Evolutionary conservation across 306 rosid species (phyloP).

Genomic region (Albizia julibrissin): DNA sequence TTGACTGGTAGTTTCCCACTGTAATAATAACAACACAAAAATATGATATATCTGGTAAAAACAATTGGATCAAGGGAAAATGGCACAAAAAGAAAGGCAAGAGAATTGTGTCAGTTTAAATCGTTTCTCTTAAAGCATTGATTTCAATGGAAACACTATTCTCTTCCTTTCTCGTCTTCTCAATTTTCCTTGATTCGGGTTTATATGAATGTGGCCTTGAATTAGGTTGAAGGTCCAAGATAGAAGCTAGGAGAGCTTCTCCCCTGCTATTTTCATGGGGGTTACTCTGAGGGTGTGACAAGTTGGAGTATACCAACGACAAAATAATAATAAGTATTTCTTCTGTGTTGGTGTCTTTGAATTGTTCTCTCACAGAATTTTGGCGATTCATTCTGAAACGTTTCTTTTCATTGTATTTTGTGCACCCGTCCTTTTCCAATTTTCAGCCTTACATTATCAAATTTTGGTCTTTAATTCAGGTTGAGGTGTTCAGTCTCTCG

Average conservation of each 20-base stretch:
- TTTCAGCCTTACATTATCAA: constrained; percentile 1
- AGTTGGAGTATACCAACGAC: constrained; percentile 36
- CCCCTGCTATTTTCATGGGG: constrained; percentile 30
- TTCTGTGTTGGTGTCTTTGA: not conserved
- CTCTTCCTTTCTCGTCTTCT: not conserved
- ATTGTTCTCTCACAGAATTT: not conserved
- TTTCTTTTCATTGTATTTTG: not conserved
- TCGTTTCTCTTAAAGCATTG: not conserved
- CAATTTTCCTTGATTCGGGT: constrained; percentile 13
- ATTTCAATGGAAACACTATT: not conserved
- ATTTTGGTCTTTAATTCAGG: constrained; percentile 12
- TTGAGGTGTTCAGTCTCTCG: not conserved
- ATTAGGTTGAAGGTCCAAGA: constrained; percentile 28
- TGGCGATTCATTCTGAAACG: constrained; percentile 24
- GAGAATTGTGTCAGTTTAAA: not conserved
- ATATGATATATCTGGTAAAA: not conserved
- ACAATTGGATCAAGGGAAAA: constrained; percentile 10
- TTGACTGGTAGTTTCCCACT: constrained; percentile 75
- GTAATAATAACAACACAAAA: constrained; percentile 43
- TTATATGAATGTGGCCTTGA: constrained; percentile 26
- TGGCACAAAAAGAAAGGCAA: not conserved
- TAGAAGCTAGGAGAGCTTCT: constrained; percentile 31
- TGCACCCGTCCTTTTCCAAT: not conserved
- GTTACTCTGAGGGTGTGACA: constrained; percentile 38
- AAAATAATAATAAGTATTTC: constrained; percentile 5